phyloP scores from a whole-genome alignment of 1,284 basidiomycete genomes.

The Ustilago bromivora region DNA sequence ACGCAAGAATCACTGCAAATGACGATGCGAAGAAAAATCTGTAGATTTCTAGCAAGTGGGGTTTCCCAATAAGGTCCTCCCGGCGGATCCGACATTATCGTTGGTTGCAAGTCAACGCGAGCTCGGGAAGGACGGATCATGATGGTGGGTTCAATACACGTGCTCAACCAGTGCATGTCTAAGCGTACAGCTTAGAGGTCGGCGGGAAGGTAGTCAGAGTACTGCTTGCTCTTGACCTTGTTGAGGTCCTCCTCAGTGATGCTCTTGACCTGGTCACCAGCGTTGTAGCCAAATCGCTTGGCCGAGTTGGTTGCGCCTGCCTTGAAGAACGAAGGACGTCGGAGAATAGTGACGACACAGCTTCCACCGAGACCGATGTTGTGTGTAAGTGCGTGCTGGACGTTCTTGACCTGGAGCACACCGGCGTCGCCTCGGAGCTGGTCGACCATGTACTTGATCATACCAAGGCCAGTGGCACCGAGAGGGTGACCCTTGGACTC shows the following conservation, averaged over 20 bases:
- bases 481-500: slow-evolving; percentile 85
- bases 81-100: background rate
- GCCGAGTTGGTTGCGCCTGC: slow-evolving; percentile 50
- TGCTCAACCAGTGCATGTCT: background rate
- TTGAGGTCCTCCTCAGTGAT: slow-evolving; percentile 61
- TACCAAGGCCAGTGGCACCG: slow-evolving; percentile 85
- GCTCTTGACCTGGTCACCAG: slow-evolving; percentile 53
- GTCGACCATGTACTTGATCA: slow-evolving; percentile 87
- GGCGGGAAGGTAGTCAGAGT: slow-evolving; percentile 57
- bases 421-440: slow-evolving; percentile 71
- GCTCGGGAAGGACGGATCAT: background rate
- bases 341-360: slow-evolving; percentile 59
- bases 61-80: background rate
- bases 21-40: background rate
- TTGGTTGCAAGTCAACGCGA: background rate
- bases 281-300: slow-evolving; percentile 63
- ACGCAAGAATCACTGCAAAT: background rate
- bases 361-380: slow-evolving; percentile 81
- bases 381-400: slow-evolving; percentile 83
- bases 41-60: background rate
- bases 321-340: slow-evolving; percentile 58
- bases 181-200: slow-evolving; percentile 26
- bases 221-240: slow-evolving; percentile 64
- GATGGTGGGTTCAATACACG: slow-evolving; percentile 5
- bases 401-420: slow-evolving; percentile 76